Conservation (phyloP, 257 asterid species). For the Solanum piurae region DNA sequence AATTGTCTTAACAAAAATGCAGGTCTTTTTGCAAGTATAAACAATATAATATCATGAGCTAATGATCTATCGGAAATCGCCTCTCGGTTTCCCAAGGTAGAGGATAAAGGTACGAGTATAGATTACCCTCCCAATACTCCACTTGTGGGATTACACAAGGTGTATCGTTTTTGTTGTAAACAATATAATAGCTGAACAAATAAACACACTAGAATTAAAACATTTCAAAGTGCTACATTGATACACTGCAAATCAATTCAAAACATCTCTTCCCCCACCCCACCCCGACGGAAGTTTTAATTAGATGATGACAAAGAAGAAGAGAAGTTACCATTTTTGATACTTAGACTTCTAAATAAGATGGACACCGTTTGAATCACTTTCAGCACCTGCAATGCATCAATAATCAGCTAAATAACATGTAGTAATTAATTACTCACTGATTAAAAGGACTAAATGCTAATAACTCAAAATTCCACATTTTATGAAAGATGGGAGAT, state of each 20-base stretch:
- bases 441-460: not conserved
- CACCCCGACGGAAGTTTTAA: not conserved
- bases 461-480: not conserved
- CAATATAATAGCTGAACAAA: not conserved
- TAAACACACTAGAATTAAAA: not conserved
- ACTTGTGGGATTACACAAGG: not conserved
- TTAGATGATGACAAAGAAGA: not conserved
- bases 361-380: not conserved
- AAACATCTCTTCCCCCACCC: not conserved
- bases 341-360: not conserved
- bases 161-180: not conserved
- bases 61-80: not conserved
- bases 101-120: not conserved
- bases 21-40: not conserved
- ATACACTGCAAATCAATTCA: not conserved
- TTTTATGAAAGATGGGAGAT: not conserved
- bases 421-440: not conserved
- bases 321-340: not conserved
- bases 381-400: not conserved
- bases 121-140: not conserved
- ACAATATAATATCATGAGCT: not conserved
- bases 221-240: not conserved
- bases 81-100: not conserved
- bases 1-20: not conserved
- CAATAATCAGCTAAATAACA: not conserved